phyloP scores from a whole-genome alignment of 208 protist genomes.

The Crithidia acanthocephali region DNA sequence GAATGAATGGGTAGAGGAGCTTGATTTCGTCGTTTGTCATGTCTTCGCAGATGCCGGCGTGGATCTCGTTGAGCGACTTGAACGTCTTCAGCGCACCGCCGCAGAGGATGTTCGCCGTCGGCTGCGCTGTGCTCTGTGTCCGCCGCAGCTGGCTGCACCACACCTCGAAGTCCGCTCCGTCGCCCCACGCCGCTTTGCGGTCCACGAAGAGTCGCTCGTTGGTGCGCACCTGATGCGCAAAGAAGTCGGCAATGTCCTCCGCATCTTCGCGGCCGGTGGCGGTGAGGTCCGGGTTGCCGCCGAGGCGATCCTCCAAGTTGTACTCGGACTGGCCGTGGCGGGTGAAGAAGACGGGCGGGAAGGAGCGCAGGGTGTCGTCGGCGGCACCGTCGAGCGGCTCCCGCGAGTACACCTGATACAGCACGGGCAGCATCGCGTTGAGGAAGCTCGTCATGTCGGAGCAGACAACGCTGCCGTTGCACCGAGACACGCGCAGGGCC shows the following conservation, averaged over 20 bases:
- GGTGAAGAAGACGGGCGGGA: conserved; percentile 78
- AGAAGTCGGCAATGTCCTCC: conserved; percentile 61
- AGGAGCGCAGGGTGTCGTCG: conserved; percentile 54
- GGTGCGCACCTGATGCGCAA: conserved; percentile 49
- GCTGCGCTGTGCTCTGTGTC: conserved; percentile 68
- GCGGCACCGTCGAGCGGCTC: conserved; percentile 51
- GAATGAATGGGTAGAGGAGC: conserved; percentile 65
- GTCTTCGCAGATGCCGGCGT: conserved; percentile 87
- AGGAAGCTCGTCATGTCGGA: conserved; percentile 63
- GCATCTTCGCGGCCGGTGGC: conserved; percentile 57
- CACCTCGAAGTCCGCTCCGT: conserved; percentile 65
- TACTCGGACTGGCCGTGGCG: conserved; percentile 86
- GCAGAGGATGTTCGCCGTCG: conserved; percentile 52
- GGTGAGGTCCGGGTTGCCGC: conserved; percentile 80
- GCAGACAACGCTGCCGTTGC: conserved; percentile 68
- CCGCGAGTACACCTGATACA: conserved; percentile 53
- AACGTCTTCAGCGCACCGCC: conserved; percentile 42
- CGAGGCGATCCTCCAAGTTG: conserved; percentile 84
- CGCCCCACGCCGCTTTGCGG: conserved; percentile 45
- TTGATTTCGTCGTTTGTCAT: conserved; percentile 87
- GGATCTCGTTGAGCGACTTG: conserved; percentile 86
- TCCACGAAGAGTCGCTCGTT: conserved; percentile 51
- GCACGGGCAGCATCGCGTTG: conserved; percentile 52
- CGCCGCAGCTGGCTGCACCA: conserved; percentile 82
- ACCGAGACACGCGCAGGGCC: conserved; percentile 48